Conservation (phyloP, 2,329 filamentous ascomycete species). For the Leptosphaerulina australis region DNA sequence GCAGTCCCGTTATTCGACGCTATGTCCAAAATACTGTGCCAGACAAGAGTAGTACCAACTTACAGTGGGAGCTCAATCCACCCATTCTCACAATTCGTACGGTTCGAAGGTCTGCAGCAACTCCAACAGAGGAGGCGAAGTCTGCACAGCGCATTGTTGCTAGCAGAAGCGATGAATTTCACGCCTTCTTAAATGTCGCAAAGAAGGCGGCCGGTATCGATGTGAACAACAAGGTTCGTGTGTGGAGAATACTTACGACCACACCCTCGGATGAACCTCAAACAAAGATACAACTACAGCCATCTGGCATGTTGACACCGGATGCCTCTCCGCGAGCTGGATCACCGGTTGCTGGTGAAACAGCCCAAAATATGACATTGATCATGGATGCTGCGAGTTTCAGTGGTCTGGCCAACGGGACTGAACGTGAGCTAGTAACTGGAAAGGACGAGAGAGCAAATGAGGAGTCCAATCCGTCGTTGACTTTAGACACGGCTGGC, state of each 20-base stretch:
- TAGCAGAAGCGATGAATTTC: constrained; percentile 71
- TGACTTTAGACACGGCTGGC: constrained; percentile 68
- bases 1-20: constrained; percentile 74
- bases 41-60: constrained; percentile 63
- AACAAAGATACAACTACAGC: constrained; percentile 28
- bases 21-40: constrained; percentile 77
- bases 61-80: constrained; percentile 83
- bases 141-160: constrained; percentile 70
- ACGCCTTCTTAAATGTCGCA: constrained; percentile 75
- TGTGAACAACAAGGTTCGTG: constrained; percentile 72
- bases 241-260: constrained; percentile 69
- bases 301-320: constrained; percentile 52
- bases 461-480: constrained; percentile 75
- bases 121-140: constrained; percentile 65
- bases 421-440: constrained; percentile 68
- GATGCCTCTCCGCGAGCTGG: constrained; percentile 53
- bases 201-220: constrained; percentile 74
- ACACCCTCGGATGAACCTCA: constrained; percentile 45
- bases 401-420: constrained; percentile 64
- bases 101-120: constrained; percentile 66
- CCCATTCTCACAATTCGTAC: constrained; percentile 86
- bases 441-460: constrained; percentile 74
- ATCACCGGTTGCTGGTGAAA: constrained; percentile 45
- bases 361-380: constrained; percentile 54
- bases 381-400: constrained; percentile 69